Base-by-base conservation (phyloP, 1,284 basidiomycete genomes). In the Heterobasidion parviporum region DNA sequence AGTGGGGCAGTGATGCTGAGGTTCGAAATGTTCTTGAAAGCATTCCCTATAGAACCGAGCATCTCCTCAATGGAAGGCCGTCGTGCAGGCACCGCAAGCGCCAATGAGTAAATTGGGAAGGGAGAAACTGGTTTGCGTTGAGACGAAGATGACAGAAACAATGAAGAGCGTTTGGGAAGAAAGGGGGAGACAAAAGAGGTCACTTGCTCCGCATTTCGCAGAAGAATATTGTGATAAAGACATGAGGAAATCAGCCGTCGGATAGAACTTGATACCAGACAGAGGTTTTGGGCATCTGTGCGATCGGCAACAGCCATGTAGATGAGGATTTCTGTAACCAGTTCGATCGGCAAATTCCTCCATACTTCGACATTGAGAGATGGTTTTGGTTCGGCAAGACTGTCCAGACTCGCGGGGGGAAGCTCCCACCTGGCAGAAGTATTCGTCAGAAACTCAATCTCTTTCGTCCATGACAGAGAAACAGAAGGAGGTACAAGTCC, bases 231-330 rank as follows among this genome's bases (percentile, higher is more conserved):
- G 46, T 56, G 45, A 46, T 61, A 61, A 9, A 61, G 46, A 1
- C 52, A 55, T 7, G 60, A 57, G 15, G 59, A 53, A 26, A 61
- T 54, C 16, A 60, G 49, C 8, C 60, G 60, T 34, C 60, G 60
- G 10, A 61, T 60, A 12, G 60, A 57, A 35, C 54, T 59, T 33
- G 60, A 61, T 16, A 61, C 60, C 41, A 61, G 60, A 55, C 59
- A 61, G 18, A 61, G 52, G 7, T 52, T 49, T 43, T 53, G 45
- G 12, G 60, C 57, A 14, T 61, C 60, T 4, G 33, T 51, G 41
- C 54, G 53, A 16, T 56, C 56, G 3, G 55, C 57, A 50, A 55
- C 56, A n/a, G 60, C 60, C 26, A 53, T 47, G 7, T 61, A 56
- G 6, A 55, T 16, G 18, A 61, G 56, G 36, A 61, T 58, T 18